Percentiles rank a stretch among this genome's conserved stretches.
These are phyloP conservation scores for Ramaria sp. DNA, from an alignment of 768 basidiomycete species.

Conservation along the genomic window DNA sequence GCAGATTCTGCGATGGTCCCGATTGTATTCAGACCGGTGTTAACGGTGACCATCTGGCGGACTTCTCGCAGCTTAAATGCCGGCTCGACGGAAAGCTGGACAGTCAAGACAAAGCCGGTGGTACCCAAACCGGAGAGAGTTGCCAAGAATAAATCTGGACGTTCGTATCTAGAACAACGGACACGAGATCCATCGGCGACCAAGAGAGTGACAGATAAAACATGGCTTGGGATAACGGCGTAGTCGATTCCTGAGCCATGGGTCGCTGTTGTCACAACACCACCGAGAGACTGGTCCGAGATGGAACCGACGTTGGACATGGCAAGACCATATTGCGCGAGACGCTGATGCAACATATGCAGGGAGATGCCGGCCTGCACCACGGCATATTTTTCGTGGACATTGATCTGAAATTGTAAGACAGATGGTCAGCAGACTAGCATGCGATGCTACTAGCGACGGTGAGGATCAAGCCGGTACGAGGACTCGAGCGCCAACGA, in stretches of 20 bases:
- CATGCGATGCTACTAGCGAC: slow-evolving; percentile 1
- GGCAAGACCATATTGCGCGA: slow-evolving; percentile 61
- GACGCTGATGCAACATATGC: slow-evolving; percentile 55
- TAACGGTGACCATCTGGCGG: slow-evolving; percentile 52
- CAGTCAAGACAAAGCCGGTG: slow-evolving; percentile 77
- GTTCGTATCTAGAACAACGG: slow-evolving; percentile 50
- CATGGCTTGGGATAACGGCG: slow-evolving; percentile 74
- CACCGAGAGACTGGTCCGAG: slow-evolving; percentile 90
- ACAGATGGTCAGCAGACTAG: slow-evolving; percentile 7
- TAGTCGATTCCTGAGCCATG: slow-evolving; percentile 83
- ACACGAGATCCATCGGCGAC: slow-evolving; percentile 67
- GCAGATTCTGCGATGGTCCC: slow-evolving; percentile 46
- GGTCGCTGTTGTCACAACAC: slow-evolving; percentile 87
- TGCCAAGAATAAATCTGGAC: slow-evolving; percentile 75
- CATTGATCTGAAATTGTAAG: slow-evolving; percentile 48
- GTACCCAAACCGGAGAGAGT: slow-evolving; percentile 88
- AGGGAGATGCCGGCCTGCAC: slow-evolving; percentile 76
- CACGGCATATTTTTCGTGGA: slow-evolving; percentile 53
- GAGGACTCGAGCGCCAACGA: not conserved
- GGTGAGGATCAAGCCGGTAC: not conserved
- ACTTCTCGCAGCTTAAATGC: slow-evolving; percentile 74
- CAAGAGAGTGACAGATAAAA: slow-evolving; percentile 63
- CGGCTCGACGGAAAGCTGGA: slow-evolving; percentile 70
- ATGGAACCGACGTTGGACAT: slow-evolving; percentile 94
- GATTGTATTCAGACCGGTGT: slow-evolving; percentile 43